Conservation (phyloP, 2,329 filamentous ascomycete genomes). For the Onygenales sp. region DNA sequence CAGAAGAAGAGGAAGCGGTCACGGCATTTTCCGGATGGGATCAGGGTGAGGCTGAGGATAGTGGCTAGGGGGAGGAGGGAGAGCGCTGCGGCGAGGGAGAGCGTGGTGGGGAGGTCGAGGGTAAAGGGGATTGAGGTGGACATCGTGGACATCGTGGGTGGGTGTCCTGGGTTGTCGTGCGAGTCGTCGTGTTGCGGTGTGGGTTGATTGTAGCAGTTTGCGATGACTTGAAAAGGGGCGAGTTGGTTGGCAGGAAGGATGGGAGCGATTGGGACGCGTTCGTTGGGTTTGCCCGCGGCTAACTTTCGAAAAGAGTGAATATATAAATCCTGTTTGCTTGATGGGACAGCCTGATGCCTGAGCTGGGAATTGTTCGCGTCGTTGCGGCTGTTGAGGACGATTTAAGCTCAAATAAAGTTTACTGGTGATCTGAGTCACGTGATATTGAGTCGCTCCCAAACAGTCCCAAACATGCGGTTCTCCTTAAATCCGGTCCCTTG, state of each 20-base stretch:
- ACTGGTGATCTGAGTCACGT: no score
- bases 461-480: no score
- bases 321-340: no score
- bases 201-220: not conserved
- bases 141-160: not conserved
- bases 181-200: not conserved
- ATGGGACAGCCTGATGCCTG: no score
- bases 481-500: no score
- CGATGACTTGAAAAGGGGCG: not conserved
- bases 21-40: constrained; percentile 45
- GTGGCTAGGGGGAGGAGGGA: constrained; percentile 47
- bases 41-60: constrained; percentile 36
- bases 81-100: constrained; percentile 46
- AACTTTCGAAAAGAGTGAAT: no score
- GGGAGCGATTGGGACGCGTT: no score
- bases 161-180: not conserved
- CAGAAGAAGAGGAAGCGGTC: constrained; percentile 80
- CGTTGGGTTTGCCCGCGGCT: no score
- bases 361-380: no score
- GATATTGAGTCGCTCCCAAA: no score
- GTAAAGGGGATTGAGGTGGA: constrained; percentile 6
- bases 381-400: no score
- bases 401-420: no score
- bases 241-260: not conserved
- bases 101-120: constrained; percentile 30